Conservation (phyloP, 257 asterid species). For the Fraxinus pennsylvanica region DNA sequence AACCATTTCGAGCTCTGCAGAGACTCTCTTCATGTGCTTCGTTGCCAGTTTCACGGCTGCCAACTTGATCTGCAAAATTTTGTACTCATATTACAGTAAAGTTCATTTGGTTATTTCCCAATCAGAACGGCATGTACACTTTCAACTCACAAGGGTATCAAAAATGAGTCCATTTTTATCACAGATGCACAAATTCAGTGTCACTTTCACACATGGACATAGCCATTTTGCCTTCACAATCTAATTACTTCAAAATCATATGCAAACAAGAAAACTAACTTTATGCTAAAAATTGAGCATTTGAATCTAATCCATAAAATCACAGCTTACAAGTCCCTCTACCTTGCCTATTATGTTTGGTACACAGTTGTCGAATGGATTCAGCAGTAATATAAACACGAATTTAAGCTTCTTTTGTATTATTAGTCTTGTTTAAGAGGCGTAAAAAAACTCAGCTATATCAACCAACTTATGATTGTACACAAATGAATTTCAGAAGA, state of each 20-base stretch:
- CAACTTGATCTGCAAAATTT: conserved; percentile 75
- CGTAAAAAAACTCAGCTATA: too few relatives aligned
- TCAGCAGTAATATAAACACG: background rate
- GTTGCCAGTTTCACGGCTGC: conserved; percentile 94
- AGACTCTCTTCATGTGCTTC: conserved; percentile 96
- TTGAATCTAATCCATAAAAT: background rate
- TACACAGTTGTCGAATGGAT: background rate
- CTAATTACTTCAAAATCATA: background rate
- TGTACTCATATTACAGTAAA: background rate
- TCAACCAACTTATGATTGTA: background rate
- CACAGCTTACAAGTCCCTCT: background rate
- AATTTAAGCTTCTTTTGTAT: background rate
- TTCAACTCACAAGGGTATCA: background rate
- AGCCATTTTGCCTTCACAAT: background rate
- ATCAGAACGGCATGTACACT: conserved; percentile 19
- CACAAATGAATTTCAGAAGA: background rate
- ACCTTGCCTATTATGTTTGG: background rate
- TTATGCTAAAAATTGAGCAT: background rate
- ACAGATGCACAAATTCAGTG: background rate
- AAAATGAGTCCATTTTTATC: conserved; percentile 11
- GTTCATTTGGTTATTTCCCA: conserved; percentile 26
- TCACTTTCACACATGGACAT: background rate
- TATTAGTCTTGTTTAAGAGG: too few relatives aligned
- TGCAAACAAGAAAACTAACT: background rate
- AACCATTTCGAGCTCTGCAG: conserved; percentile 75